Evolutionary conservation across 768 basidiomycete species (phyloP).

Genomic region (Pulveroboletus ravenelii): DNA sequence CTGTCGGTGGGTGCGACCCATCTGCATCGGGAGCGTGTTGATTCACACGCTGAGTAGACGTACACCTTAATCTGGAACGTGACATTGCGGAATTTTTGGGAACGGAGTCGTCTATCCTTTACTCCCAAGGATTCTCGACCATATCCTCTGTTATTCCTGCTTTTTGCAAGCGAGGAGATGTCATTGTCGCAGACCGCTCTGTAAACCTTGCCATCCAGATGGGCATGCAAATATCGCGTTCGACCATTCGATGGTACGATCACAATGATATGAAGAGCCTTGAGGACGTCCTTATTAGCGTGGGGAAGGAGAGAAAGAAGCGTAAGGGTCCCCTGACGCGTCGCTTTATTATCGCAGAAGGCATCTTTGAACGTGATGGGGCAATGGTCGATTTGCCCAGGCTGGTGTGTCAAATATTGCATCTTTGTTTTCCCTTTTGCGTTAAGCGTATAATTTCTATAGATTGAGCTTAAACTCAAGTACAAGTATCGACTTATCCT

Average conservation of each 20-base stretch:
- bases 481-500: slow-evolving; percentile 95
- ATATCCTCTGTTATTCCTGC: slow-evolving; percentile 93
- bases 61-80: slow-evolving; percentile 84
- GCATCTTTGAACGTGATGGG: slow-evolving; percentile 94
- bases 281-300: slow-evolving; percentile 76
- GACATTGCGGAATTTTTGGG: slow-evolving; percentile 90
- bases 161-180: slow-evolving; percentile 95
- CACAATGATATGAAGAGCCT: slow-evolving; percentile 92
- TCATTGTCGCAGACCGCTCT: slow-evolving; percentile 98
- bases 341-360: slow-evolving; percentile 94
- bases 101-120: slow-evolving; percentile 84
- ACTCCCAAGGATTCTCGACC: slow-evolving; percentile 90
- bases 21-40: background rate
- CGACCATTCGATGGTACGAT: slow-evolving; percentile 91
- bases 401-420: slow-evolving; percentile 51
- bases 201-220: slow-evolving; percentile 95
- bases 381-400: slow-evolving; percentile 89
- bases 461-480: slow-evolving; percentile 93
- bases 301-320: slow-evolving; percentile 88
- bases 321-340: slow-evolving; percentile 77
- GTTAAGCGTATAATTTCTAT: background rate
- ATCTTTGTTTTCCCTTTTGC: background rate
- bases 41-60: slow-evolving; percentile 52
- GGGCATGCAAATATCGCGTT: slow-evolving; percentile 90
- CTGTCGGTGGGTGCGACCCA: slow-evolving; percentile 59